Base-by-base conservation (phyloP, 371 early-diverging fungal species). In the Haplosporangium sp. region DNA sequence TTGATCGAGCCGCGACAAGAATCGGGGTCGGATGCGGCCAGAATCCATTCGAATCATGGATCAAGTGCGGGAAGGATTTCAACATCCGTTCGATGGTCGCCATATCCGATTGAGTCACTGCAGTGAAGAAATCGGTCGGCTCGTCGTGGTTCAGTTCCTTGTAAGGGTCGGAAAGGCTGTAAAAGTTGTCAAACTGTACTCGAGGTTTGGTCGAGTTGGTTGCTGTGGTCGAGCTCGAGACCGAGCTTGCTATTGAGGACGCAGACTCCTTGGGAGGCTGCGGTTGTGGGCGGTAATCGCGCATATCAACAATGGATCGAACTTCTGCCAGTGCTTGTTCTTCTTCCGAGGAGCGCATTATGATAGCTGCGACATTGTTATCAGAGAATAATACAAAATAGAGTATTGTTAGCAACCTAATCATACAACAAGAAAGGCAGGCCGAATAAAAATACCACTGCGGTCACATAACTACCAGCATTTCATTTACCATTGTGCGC, bases 91-190 rank as follows among this genome's bases (percentile, higher is more conserved):
- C 70, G 18, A 77, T 58, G 10, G 60, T 56, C 11, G 62, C 55
- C 47, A 67, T 46, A 51, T 77, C 77, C 5, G 67, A 62, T 20
- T 77, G 71, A 6, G 77, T 71, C 23, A 77, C 67, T 0, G 77
- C 77, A 2, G 67, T 64, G 57, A 77, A 77, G 43, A 77, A 77
- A 50, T 77, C 77, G n/a, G 67, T 29, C 14, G 71, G 71, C 12
- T 77, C 77, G 29, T 67, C 62, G 42, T 62, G 51, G 41, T 67
- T 66, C 37, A 77, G 18, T 10, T 67, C 72, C 64, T 77, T 77
- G 77, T 77, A 77, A 13, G 77, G 77, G 11, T 77, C 77, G 10
- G 67, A 53, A 11, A 77, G 71, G 52, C 77, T 77, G 62, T 77
- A 77, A 67, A 77, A 77, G 62, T 77, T 77, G 59, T 77, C 67